Evolutionary conservation across 1,139 yeast species (phyloP).

Genomic region (Debaryomyces udenii): DNA sequence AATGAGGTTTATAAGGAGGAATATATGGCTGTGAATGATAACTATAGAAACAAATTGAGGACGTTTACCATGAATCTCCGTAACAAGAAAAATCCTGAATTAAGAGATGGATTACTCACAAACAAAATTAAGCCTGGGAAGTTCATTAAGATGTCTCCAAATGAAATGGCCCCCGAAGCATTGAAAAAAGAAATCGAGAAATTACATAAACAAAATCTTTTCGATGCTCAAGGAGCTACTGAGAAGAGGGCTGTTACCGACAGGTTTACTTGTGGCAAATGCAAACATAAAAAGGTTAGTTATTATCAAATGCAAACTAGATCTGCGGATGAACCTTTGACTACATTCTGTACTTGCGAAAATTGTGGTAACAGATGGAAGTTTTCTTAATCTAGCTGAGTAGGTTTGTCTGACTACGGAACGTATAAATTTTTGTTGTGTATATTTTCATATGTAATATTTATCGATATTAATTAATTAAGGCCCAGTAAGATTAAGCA

Average conservation of each 20-base stretch:
- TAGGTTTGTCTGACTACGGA: not conserved
- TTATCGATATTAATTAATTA: no score
- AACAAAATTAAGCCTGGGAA: constrained; percentile 67
- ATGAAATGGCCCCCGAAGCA: constrained; percentile 92
- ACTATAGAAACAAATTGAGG: constrained; percentile 79
- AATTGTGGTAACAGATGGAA: constrained; percentile 98
- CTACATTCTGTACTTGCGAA: constrained; percentile 97
- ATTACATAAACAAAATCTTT: constrained; percentile 83
- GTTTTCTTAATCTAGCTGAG: constrained; percentile 53
- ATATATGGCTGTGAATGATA: constrained; percentile 55
- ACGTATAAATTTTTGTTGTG: constrained; percentile 5
- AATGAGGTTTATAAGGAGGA: constrained; percentile 64
- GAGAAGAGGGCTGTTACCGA: constrained; percentile 96
- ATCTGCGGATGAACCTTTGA: constrained; percentile 97
- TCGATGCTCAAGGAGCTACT: constrained; percentile 98
- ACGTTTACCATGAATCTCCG: constrained; percentile 83
- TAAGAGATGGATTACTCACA: constrained; percentile 66
- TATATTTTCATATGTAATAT: no score
- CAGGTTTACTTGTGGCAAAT: constrained; percentile 95
- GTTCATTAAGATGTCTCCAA: constrained; percentile 81
- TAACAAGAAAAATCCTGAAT: constrained; percentile 85
- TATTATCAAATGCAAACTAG: constrained; percentile 98
- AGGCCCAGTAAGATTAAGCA: not conserved
- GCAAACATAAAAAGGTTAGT: constrained; percentile 95
- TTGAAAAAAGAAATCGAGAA: constrained; percentile 84